phyloP scores from a whole-genome alignment of 352 stramenopile genomes.

The Globisporangium perplexum region DNA sequence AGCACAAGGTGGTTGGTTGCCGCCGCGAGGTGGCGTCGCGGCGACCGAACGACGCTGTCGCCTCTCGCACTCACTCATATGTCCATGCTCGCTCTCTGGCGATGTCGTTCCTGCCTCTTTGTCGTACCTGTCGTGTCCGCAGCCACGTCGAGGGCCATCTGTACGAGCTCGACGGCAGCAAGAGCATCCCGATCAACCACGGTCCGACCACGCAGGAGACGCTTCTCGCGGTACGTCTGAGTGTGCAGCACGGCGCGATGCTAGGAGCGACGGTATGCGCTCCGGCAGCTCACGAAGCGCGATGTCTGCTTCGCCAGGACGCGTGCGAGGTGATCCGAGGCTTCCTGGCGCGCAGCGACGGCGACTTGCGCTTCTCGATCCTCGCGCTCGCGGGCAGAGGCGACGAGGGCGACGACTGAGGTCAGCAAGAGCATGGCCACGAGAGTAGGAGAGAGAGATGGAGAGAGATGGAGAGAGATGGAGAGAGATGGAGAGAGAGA shows the following conservation, averaged over 20 bases:
- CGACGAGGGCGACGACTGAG: conserved; percentile 15
- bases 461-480: neutral
- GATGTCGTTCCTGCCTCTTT: no score
- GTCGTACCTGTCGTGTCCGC: neutral
- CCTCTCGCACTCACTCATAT: neutral
- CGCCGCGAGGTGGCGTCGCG: neutral
- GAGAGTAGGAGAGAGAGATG: neutral
- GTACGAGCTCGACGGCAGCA: conserved; percentile 96
- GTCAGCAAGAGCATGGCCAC: no score
- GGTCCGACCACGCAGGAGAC: conserved; percentile 80
- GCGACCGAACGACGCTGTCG: neutral
- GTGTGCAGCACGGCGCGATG: no score
- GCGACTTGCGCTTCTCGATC: conserved; percentile 94
- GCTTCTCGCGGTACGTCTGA: conserved; percentile 59
- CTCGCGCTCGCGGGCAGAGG: conserved; percentile 84
- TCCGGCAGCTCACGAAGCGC: no score
- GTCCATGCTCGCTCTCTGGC: neutral
- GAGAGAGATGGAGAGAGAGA: neutral
- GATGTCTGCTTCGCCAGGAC: conserved; percentile 37
- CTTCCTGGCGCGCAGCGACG: conserved; percentile 93
- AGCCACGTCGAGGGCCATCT: conserved; percentile 88
- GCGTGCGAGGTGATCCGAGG: conserved; percentile 86
- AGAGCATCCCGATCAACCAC: conserved; percentile 93
- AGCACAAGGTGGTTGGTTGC: no score
- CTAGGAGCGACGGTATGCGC: no score